Base-by-base conservation (phyloP, 2,329 filamentous ascomycete species). In the Cytospora piceicola region DNA sequence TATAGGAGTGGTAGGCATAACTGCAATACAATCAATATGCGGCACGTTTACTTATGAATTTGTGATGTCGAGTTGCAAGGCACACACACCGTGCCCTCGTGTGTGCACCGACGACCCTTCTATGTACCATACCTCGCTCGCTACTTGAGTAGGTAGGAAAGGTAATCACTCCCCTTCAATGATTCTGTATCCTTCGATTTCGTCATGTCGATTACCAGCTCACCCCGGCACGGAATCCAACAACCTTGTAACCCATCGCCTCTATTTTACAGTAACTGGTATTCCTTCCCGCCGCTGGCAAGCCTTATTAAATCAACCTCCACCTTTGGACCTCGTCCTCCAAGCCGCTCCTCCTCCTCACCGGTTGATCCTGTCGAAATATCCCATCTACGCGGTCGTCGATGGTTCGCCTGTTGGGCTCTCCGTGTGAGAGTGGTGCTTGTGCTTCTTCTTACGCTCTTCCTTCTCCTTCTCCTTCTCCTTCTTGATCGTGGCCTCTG, bases 401-500 rank as follows among this genome's bases (percentile, higher is more conserved):
- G 54, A 42, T 24, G 63, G 8, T 12, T 68, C 66, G 15, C 34
- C 34, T 6, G 61, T 51, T 6, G 66, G 63, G 11, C 58, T 60
- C 22, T 32, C 55, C 14, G 64, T 29, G 17, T 56, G 56, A 32
- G 32, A 32, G n/a, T 58, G 52, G 36, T 61, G 58, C 64, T 69
- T 63, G 39, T 70, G 69, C 66, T 70, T 70, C 42, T 71, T 75
- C 69, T 82, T 80, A 71, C 83, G 82, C 72, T 80, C 80, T 69
- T 86, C 82, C 80, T 88, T 84, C 71, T 80, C 80, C 54, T 62
- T 94, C 90, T 76, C 90, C 74, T 92, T 87, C 74, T 95, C 93
- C 80, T 97, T 97, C 85, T 98, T 98, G 62, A 93, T 90, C 65
- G 94, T 93, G 5, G 94, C 94, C 76, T 99, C 95, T 59, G 95